phyloP scores from a whole-genome alignment of 2,329 filamentous ascomycete genomes.

The Arthrobotrys entomopaga region DNA sequence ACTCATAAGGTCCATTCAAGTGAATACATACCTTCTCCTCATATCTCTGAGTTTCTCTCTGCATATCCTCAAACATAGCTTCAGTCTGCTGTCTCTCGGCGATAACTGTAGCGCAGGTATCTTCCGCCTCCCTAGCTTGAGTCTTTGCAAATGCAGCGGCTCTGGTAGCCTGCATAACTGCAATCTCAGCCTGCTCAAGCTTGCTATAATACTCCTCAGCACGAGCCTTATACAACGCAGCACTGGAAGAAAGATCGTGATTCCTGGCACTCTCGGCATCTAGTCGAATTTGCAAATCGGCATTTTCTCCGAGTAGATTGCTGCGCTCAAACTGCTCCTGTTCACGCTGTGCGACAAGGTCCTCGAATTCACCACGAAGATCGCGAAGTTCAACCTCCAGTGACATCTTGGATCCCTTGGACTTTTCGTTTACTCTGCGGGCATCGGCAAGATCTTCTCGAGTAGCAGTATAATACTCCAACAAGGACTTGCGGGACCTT shows the following conservation, averaged over 20 bases:
- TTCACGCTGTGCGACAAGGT: conserved; percentile 79
- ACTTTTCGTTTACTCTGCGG: conserved; percentile 84
- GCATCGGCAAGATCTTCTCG: conserved; percentile 85
- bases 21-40: conserved; percentile 73
- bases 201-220: conserved; percentile 98
- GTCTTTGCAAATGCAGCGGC: conserved; percentile 94
- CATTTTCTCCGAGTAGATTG: conserved; percentile 89
- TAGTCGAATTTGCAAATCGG: conserved; percentile 90
- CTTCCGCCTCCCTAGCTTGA: conserved; percentile 89
- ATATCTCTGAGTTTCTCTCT: conserved; percentile 86
- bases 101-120: conserved; percentile 88
- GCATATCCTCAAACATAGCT: conserved; percentile 83
- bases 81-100: conserved; percentile 93
- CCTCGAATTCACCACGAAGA: conserved; percentile 81
- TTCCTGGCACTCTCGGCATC: conserved; percentile 88
- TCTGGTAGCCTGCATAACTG: conserved; percentile 87
- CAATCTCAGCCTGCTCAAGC: conserved; percentile 94
- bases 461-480: conserved; percentile 85
- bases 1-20: neutral
- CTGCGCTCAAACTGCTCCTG: conserved; percentile 87
- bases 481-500: conserved; percentile 80
- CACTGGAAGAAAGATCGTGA: conserved; percentile 82
- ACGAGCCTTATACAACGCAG: conserved; percentile 88
- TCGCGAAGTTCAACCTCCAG: conserved; percentile 90
- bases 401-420: conserved; percentile 81